Evolutionary conservation across 2,329 filamentous ascomycete genomes (phyloP).

Genomic region (Camillea tinctor): DNA sequence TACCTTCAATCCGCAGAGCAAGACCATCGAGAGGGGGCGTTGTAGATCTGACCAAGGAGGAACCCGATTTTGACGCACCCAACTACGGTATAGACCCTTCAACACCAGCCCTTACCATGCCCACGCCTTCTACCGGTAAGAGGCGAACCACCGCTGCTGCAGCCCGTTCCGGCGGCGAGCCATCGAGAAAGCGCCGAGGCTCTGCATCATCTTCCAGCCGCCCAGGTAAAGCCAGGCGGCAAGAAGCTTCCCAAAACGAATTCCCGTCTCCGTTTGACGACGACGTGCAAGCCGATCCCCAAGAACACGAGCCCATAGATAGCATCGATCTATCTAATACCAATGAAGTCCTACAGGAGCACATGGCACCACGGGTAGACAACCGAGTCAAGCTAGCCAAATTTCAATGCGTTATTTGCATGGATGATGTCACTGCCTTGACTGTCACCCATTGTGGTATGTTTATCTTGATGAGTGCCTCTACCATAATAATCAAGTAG

Average conservation of each 20-base stretch:
- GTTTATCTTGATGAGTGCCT: conserved; percentile 26
- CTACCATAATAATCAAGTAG: not conserved
- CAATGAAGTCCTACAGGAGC: conserved; percentile 43
- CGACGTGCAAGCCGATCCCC: conserved; percentile 14
- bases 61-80: conserved; percentile 18
- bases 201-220: conserved; percentile 22
- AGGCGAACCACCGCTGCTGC: conserved; percentile 15
- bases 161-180: conserved; percentile 3
- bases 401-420: conserved; percentile 67
- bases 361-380: conserved; percentile 46
- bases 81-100: conserved; percentile 20
- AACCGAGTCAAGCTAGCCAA: conserved; percentile 51
- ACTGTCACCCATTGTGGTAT: conserved; percentile 67
- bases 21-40: conserved; percentile 17
- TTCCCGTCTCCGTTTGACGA: conserved; percentile 26
- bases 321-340: conserved; percentile 43
- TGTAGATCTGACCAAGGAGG: conserved; percentile 28
- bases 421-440: conserved; percentile 58
- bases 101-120: conserved; percentile 21
- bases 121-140: conserved; percentile 23
- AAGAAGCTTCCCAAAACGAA: conserved; percentile 29
- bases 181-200: conserved; percentile 21
- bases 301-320: conserved; percentile 24
- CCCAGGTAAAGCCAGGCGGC: conserved; percentile 22
- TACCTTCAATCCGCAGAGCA: conserved; percentile 16